Conservation (phyloP, 2,329 filamentous ascomycete genomes). For the Byssothecium circinans region DNA sequence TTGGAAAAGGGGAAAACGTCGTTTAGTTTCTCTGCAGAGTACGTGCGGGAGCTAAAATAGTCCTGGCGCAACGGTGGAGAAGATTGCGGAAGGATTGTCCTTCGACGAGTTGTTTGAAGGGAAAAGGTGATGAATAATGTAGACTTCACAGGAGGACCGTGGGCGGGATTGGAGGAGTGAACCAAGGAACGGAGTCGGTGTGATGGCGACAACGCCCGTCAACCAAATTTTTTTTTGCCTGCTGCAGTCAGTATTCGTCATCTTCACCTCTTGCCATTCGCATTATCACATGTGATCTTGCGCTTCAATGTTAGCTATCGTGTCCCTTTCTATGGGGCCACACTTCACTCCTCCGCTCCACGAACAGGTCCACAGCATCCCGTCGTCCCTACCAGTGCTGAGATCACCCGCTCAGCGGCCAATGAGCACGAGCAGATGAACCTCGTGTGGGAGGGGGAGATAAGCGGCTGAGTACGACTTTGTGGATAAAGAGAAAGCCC, state of each 20-base stretch:
- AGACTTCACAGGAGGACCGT: background rate
- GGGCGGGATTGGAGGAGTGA: background rate
- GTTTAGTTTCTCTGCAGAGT: background rate
- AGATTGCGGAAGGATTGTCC: background rate
- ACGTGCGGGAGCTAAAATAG: conserved; percentile 39
- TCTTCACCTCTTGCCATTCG: conserved; percentile 1
- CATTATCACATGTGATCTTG: conserved; percentile 1
- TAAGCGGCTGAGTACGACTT: conserved; percentile 13
- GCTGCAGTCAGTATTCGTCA: conserved; percentile 3
- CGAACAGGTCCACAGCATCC: conserved; percentile 6
- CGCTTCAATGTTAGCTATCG: background rate
- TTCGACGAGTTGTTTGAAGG: background rate
- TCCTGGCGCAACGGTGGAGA: conserved; percentile 24
- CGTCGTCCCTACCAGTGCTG: conserved; percentile 8
- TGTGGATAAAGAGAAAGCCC: conserved; percentile 6
- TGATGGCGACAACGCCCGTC: conserved; percentile 2
- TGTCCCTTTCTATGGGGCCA: background rate
- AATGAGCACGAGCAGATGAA: conserved; percentile 21
- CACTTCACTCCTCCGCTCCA: conserved; percentile 14
- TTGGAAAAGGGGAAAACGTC: background rate
- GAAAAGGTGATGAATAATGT: background rate
- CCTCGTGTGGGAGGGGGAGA: conserved; percentile 22
- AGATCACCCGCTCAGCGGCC: conserved; percentile 20
- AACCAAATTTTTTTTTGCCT: conserved; percentile 8
- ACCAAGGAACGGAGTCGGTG: conserved; percentile 18